Conservation (phyloP, 805 yeast species). For the Yamadazyma ubonensis region DNA sequence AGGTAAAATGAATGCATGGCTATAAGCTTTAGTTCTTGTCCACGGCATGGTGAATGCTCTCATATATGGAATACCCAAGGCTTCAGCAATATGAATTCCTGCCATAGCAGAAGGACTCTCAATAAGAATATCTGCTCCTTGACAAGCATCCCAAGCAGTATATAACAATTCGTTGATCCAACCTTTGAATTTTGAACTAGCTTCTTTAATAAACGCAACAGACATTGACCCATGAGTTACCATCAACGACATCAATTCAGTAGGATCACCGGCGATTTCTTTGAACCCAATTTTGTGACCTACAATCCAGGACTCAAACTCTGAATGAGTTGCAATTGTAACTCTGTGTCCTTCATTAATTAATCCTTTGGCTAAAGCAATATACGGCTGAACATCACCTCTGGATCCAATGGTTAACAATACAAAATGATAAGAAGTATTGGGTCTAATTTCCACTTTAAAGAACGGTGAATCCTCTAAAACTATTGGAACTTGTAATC, state of each 20-base stretch:
- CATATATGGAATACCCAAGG: slow-evolving; percentile 82
- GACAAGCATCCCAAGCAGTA: slow-evolving; percentile 86
- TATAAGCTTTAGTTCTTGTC: slow-evolving; percentile 94
- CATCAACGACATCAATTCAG: slow-evolving; percentile 88
- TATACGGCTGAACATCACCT: slow-evolving; percentile 96
- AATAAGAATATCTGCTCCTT: slow-evolving; percentile 74
- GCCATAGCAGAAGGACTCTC: slow-evolving; percentile 98
- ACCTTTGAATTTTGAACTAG: slow-evolving; percentile 69
- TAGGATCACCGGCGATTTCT: slow-evolving; percentile 88
- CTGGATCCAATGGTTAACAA: slow-evolving; percentile 89
- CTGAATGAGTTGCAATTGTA: slow-evolving; percentile 81
- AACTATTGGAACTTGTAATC: slow-evolving; percentile 65
- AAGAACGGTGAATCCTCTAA: slow-evolving; percentile 62
- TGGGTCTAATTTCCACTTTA: slow-evolving; percentile 52
- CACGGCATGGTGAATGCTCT: slow-evolving; percentile 98
- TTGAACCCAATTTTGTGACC: slow-evolving; percentile 65
- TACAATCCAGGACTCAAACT: slow-evolving; percentile 74
- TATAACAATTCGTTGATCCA: slow-evolving; percentile 78
- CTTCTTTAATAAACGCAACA: slow-evolving; percentile 79
- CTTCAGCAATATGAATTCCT: slow-evolving; percentile 94
- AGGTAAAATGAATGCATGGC: slow-evolving; percentile 94
- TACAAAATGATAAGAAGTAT: slow-evolving; percentile 56
- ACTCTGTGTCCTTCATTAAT: slow-evolving; percentile 79
- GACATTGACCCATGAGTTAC: slow-evolving; percentile 87
- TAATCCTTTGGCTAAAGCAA: slow-evolving; percentile 82